Percentiles rank a stretch among this genome's conserved stretches.
Evolutionary conservation across 1,139 yeast species (phyloP).

Genomic region (Blastobotrys apis): DNA sequence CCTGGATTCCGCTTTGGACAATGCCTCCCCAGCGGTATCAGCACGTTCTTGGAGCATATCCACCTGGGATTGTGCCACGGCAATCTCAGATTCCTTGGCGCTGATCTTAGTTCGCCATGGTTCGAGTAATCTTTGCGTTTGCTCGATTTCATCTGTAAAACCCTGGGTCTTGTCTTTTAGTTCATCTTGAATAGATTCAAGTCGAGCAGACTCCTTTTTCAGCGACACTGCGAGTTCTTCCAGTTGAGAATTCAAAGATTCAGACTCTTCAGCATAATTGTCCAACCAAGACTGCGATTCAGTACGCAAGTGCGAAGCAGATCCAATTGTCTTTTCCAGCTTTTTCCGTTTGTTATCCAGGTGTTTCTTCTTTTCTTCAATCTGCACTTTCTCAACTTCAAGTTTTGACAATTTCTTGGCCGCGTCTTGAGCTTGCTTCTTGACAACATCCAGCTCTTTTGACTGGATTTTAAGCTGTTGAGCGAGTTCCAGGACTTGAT

Average conservation of each 20-base stretch:
- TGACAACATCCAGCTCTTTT: constrained; percentile 25
- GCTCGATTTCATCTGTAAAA: constrained; percentile 59
- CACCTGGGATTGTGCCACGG: constrained; percentile 61
- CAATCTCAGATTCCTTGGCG: constrained; percentile 60
- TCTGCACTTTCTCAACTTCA: constrained; percentile 52
- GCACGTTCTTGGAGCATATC: constrained; percentile 54
- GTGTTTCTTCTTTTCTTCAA: constrained; percentile 71
- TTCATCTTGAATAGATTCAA: constrained; percentile 61
- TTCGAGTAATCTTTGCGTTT: constrained; percentile 60
- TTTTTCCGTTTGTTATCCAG: constrained; percentile 57
- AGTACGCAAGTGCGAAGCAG: constrained; percentile 38
- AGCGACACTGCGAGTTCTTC: constrained; percentile 45
- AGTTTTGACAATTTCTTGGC: constrained; percentile 29
- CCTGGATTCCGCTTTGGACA: constrained; percentile 46
- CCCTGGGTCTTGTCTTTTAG: constrained; percentile 70
- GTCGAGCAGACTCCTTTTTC: constrained; percentile 48
- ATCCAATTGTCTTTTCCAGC: constrained; percentile 45
- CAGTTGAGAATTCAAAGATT: constrained; percentile 36
- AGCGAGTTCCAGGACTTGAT: constrained; percentile 38
- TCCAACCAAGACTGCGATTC: constrained; percentile 48
- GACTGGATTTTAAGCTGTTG: constrained; percentile 41
- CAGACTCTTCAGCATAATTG: constrained; percentile 44
- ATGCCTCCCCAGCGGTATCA: constrained; percentile 42
- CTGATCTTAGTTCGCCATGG: constrained; percentile 80
- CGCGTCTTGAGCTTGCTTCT: constrained; percentile 26